Evolutionary conservation across 257 asterid species (phyloP), one percentile per base, ranked within the genome.

Genomic region (Mentha longifolia): DNA sequence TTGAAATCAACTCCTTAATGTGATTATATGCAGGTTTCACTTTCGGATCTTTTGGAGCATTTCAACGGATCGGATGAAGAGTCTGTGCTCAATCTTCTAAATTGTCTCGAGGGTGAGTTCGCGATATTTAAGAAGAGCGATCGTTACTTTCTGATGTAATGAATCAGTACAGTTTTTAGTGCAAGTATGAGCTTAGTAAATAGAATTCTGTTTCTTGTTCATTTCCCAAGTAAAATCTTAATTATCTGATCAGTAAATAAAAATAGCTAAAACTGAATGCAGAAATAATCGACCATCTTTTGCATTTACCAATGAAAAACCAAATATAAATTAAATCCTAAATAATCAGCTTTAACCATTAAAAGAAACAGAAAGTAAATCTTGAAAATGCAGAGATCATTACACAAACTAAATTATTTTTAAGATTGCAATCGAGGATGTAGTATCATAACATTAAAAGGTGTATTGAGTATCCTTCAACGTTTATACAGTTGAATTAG

Each of bases 91-190:
- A 76, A 86, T 65, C 70, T 93, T 73, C 80, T 93, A 57, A 74
- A 76, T 31, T 15, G 70, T 72, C 85, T 93, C 39, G 97, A 91
- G 85, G 81, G 87, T 49, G 98, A 91, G 80, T 89, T 93, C 75
- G 25, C 76, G 68, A 84, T 93, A 71, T 93, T 70, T 78, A 87
- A 68, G 73, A 89, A 86, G 85, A 86, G 85, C 76, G 50, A 83
- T 71, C 41, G 81, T 66, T 89, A 87, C 77, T 83, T 70, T 68
- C 81, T 86, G 55, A 58, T 93, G 96, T 93, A 82, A 82, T 52
- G 68, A 39, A 62, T 19, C 30, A 70, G 74, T 58, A 47, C 31
- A 50, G 42, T 58, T 64, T 51, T 66, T 68, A 47, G 28, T 77
- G 85, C 77, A 58, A 59, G 16, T 65, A 64, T 37, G 50, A 61